phyloP scores from a whole-genome alignment of 208 protist species.

The Crithidia acanthocephali region DNA sequence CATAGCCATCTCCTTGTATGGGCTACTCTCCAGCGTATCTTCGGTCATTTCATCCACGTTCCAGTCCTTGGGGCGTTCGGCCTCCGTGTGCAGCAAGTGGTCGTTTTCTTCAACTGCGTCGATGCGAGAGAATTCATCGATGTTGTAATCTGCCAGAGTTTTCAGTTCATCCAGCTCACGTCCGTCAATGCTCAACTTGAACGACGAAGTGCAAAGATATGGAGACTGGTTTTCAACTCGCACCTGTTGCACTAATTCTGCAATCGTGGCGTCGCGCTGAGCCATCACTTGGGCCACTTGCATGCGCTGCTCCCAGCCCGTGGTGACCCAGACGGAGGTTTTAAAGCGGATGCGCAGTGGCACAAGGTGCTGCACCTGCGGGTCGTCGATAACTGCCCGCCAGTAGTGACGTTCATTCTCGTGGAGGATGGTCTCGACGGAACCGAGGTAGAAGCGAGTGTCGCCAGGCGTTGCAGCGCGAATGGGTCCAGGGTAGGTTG shows the following conservation, averaged over 20 bases:
- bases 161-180: slow-evolving; percentile 64
- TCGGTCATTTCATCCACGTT: slow-evolving; percentile 85
- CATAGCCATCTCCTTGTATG: slow-evolving; percentile 91
- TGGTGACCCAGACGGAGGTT: slow-evolving; percentile 79
- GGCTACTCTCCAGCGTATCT: slow-evolving; percentile 49
- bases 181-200: slow-evolving; percentile 75
- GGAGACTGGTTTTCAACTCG: slow-evolving; percentile 84
- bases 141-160: slow-evolving; percentile 54
- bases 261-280: slow-evolving; percentile 62
- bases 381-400: slow-evolving; percentile 85
- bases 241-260: slow-evolving; percentile 74
- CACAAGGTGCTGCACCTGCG: slow-evolving; percentile 71
- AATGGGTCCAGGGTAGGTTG: slow-evolving; percentile 81
- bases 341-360: slow-evolving; percentile 84
- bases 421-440: slow-evolving; percentile 76
- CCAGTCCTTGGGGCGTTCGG: slow-evolving; percentile 74
- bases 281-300: slow-evolving; percentile 83
- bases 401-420: slow-evolving; percentile 88
- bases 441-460: slow-evolving; percentile 81
- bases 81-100: slow-evolving; percentile 62
- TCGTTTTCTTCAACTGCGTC: slow-evolving; percentile 81
- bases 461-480: slow-evolving; percentile 82
- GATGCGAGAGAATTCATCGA: slow-evolving; percentile 69
- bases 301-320: slow-evolving; percentile 78
- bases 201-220: slow-evolving; percentile 70